Conservation (phyloP, 257 asterid genomes). For the Oldenlandia corymbosa region DNA sequence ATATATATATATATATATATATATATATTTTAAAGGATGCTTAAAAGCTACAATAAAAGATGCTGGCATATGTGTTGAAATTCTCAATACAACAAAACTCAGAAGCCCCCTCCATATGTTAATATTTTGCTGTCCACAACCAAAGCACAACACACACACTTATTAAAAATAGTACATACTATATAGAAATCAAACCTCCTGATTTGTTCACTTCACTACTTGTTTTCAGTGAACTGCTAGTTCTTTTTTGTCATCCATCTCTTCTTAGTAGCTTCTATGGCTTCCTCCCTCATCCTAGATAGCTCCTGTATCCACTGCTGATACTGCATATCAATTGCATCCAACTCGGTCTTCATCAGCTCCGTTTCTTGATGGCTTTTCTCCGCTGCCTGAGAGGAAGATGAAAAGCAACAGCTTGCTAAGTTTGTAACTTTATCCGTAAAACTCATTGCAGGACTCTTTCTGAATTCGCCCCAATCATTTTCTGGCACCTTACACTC, state of each 20-base stretch:
- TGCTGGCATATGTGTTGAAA: too few relatives aligned
- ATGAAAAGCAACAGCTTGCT: conserved; percentile 29
- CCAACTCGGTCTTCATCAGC: conserved; percentile 30
- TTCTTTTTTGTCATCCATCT: conserved; percentile 41
- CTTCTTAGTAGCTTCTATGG: conserved; percentile 35
- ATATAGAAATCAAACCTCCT: too few relatives aligned
- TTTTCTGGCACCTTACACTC: conserved; percentile 32
- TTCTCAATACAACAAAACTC: too few relatives aligned
- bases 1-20: too few relatives aligned
- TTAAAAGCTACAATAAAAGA: too few relatives aligned
- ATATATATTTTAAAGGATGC: too few relatives aligned
- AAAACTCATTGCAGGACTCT: conserved; percentile 17
- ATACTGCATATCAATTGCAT: conserved; percentile 29
- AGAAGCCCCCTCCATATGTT: too few relatives aligned
- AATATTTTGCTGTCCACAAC: too few relatives aligned
- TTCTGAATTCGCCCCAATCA: conserved; percentile 18
- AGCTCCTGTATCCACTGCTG: conserved; percentile 30
- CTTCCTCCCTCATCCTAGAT: conserved; percentile 32
- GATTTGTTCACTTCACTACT: not conserved
- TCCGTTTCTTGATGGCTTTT: conserved; percentile 22
- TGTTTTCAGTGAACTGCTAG: conserved; percentile 16
- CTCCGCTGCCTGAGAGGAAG: conserved; percentile 20
- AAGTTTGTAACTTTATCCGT: conserved; percentile 24
- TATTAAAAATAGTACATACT: not conserved
- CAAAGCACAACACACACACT: not conserved